Conservation (phyloP, 2,329 filamentous ascomycete species). For the Gaeumannomyces tritici region DNA sequence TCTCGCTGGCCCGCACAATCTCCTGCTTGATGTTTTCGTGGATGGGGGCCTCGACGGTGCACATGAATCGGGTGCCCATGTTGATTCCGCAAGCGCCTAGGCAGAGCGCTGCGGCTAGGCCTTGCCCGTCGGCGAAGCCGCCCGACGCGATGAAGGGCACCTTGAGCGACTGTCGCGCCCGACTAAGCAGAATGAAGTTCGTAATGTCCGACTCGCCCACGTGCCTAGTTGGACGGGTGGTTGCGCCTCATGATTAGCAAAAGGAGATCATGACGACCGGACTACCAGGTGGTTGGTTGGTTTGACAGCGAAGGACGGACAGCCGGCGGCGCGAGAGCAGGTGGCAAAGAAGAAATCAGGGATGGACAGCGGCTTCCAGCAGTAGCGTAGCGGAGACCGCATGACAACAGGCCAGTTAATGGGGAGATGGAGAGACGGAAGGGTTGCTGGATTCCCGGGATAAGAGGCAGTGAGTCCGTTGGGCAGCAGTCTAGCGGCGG, state of each 20-base stretch:
- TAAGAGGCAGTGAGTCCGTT: neutral
- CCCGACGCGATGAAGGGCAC: slow-evolving; percentile 94
- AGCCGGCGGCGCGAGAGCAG: neutral
- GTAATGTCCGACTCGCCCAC: slow-evolving; percentile 82
- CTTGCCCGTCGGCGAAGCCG: slow-evolving; percentile 90
- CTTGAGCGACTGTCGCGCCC: slow-evolving; percentile 72
- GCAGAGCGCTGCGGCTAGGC: slow-evolving; percentile 80
- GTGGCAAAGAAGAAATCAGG: neutral
- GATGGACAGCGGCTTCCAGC: neutral
- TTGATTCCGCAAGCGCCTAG: slow-evolving; percentile 92
- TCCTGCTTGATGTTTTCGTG: slow-evolving; percentile 89
- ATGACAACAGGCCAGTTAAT: neutral
- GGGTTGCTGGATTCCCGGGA: neutral
- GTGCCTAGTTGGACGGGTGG: slow-evolving; percentile 33
- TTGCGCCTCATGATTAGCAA: neutral
- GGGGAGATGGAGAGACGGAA: neutral
- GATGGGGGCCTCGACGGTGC: slow-evolving; percentile 85
- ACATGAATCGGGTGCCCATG: slow-evolving; percentile 98
- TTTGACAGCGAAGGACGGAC: neutral
- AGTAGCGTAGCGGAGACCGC: neutral
- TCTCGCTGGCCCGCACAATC: slow-evolving; percentile 82
- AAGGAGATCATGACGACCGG: neutral
- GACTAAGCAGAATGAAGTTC: slow-evolving; percentile 79
- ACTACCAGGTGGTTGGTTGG: neutral
- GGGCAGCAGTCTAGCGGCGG: neutral